Percentiles rank a stretch among this genome's conserved stretches.
phyloP scores from a whole-genome alignment of 768 basidiomycete genomes.

The Hortiboletus flavorubellus region DNA sequence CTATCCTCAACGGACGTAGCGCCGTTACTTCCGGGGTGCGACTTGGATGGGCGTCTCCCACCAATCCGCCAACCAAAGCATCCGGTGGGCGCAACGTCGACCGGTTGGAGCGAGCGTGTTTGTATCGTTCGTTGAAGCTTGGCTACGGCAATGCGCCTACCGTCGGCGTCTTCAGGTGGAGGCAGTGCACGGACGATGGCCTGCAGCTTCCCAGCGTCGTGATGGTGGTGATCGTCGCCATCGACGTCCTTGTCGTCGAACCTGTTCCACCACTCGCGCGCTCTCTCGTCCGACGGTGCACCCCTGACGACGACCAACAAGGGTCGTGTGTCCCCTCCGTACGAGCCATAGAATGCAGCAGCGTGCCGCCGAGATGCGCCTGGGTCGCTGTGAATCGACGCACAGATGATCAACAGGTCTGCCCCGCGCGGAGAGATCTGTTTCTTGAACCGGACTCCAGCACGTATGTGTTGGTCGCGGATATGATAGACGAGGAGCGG shows the following conservation, averaged over 20 bases:
- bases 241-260: neutral
- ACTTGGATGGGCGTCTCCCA: conserved; percentile 4
- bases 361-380: conserved; percentile 11
- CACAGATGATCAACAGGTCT: conserved; percentile 26
- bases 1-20: conserved; percentile 8
- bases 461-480: conserved; percentile 18
- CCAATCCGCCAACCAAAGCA: conserved; percentile 22
- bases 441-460: conserved; percentile 26
- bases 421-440: conserved; percentile 19
- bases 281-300: conserved; percentile 17
- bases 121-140: conserved; percentile 16
- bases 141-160: neutral
- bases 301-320: conserved; percentile 24
- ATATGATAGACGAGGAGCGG: conserved; percentile 19
- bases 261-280: conserved; percentile 21
- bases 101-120: conserved; percentile 23
- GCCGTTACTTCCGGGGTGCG: neutral
- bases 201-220: conserved; percentile 7
- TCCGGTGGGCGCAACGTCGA: conserved; percentile 17
- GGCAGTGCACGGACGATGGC: conserved; percentile 26
- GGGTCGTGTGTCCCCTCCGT: conserved; percentile 27
- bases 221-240: neutral
- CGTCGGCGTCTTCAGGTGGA: neutral
- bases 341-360: conserved; percentile 17
- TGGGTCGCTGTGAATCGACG: conserved; percentile 5